These are phyloP conservation scores for Simplicillium aogashimaense DNA, from an alignment of 2,329 filamentous ascomycete genomes.

Conservation along the genomic window DNA sequence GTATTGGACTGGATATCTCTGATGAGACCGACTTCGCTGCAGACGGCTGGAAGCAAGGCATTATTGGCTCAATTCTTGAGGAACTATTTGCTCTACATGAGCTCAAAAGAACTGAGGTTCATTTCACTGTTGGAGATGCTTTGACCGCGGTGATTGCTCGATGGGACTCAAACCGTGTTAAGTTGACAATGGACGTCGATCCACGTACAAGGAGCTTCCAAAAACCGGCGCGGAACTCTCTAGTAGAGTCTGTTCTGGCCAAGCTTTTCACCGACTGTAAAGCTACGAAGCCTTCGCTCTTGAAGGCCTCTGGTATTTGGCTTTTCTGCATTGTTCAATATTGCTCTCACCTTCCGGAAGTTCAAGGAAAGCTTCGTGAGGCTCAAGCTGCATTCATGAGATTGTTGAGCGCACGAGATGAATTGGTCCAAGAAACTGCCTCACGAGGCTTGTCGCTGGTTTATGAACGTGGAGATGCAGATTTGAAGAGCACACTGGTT, in stretches of 20 bases:
- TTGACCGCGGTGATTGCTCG: conserved; percentile 67
- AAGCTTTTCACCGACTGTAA: conserved; percentile 71
- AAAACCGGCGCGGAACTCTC: conserved; percentile 26
- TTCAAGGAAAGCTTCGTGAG: conserved; percentile 65
- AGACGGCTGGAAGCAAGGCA: conserved; percentile 12
- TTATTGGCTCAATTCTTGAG: conserved; percentile 48
- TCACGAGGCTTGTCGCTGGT: conserved; percentile 85
- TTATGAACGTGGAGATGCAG: conserved; percentile 81
- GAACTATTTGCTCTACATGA: conserved; percentile 72
- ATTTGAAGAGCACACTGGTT: conserved; percentile 72
- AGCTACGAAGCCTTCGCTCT: conserved; percentile 76
- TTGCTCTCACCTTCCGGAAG: conserved; percentile 66
- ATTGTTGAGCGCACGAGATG: conserved; percentile 78
- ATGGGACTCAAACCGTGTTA: conserved; percentile 75
- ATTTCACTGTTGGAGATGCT: conserved; percentile 86
- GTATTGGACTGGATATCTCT: conserved; percentile 43
- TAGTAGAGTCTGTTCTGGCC: conserved; percentile 50
- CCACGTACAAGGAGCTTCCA: conserved; percentile 23
- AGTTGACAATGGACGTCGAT: conserved; percentile 67
- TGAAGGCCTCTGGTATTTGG: conserved; percentile 93
- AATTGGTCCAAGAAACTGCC: conserved; percentile 91
- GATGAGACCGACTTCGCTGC: conserved; percentile 13
- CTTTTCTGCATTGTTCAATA: conserved; percentile 85
- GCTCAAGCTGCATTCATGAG: conserved; percentile 83
- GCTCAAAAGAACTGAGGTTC: conserved; percentile 74